These are phyloP conservation scores for Cytospora chrysosperma DNA, from an alignment of 2,329 filamentous ascomycete species.

Conservation along the genomic window DNA sequence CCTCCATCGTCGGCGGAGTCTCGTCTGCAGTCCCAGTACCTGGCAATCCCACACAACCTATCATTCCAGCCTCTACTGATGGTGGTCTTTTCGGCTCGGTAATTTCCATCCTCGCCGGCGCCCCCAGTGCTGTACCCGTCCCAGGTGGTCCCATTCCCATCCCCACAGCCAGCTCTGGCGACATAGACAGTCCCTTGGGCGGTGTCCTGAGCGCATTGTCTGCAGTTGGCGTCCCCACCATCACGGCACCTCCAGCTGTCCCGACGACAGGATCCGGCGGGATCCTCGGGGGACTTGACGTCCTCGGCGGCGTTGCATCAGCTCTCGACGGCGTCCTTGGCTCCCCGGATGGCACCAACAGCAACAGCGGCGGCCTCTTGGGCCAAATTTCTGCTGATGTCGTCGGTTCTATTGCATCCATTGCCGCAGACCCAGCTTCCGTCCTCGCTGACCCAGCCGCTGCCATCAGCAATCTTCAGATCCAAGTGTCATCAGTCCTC, in stretches of 20 bases:
- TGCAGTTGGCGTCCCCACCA: slow-evolving; percentile 3
- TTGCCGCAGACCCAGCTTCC: slow-evolving; percentile 17
- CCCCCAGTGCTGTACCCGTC: slow-evolving; percentile 6
- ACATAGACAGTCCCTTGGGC: neutral
- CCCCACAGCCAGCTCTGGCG: neutral
- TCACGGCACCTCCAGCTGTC: slow-evolving; percentile 6
- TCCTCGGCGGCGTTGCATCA: slow-evolving; percentile 18
- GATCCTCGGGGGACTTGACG: slow-evolving; percentile 1
- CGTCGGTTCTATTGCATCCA: slow-evolving; percentile 15
- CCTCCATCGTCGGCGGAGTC: slow-evolving; percentile 14
- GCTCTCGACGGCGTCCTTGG: slow-evolving; percentile 19
- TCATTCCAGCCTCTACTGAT: neutral
- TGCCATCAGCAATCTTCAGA: slow-evolving; percentile 17
- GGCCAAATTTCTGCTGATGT: slow-evolving; percentile 23
- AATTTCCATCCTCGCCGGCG: slow-evolving; percentile 20
- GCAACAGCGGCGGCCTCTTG: slow-evolving; percentile 6
- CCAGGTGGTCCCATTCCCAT: neutral
- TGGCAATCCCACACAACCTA: slow-evolving; percentile 1
- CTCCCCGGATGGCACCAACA: neutral
- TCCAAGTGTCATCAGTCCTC: slow-evolving; percentile 19
- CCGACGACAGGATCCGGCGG: slow-evolving; percentile 3
- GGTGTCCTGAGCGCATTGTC: slow-evolving; percentile 22
- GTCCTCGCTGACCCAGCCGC: slow-evolving; percentile 18
- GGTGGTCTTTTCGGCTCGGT: slow-evolving; percentile 18
- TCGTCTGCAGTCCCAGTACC: neutral